Base-by-base conservation (phyloP, 2,329 filamentous ascomycete genomes). In the Pestalotiopsis sp. region DNA sequence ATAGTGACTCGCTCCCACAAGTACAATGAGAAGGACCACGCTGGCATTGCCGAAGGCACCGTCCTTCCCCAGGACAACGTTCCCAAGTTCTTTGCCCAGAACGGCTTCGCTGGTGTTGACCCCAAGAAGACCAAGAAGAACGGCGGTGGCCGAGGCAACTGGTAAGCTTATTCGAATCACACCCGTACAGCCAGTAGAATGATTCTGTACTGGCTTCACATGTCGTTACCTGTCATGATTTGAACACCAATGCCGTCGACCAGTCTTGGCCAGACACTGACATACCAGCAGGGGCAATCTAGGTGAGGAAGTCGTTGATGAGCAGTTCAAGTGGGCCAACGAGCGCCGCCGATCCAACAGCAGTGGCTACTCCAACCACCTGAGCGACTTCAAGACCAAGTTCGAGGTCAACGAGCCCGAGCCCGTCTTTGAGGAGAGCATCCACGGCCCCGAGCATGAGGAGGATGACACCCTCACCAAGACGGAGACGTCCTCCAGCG, bases 1-100 rank as follows among this genome's bases (percentile, higher is more conserved):
- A 14, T 75, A 97, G 95, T 99, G 95, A 98, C 96, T 85, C 95
- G 96, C 81, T 97, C 95, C 73, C 93, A 95, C 90, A 99, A 98
- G 87, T 89, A 87, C 86, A 97, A 94, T 84, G 94, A 97, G 83
- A 95, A 95, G 84, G 92, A 97, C 86, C 93, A 97, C 85, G 90
- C 90, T 76, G 92, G 88, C 77, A 84, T 93, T 74, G 91, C 92
- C 73, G 92, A 96, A 76, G 93, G 92, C 79, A 90, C 89, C 68
- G 90, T 89, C 70, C 81, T 86, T 65, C 85, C 89, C 67, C 87
- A 92, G 72, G 92, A 96, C 74, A 88, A 92, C 76, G 84, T 97
- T 36, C 95, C 96, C 78, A 93, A 94, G 78, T 98, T 93, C 89
- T 98, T 98, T 81, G 94, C 90, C 81, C 98, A 98, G 85, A 84